Evolutionary conservation across 148 eudicot species (phyloP).

Genomic region (Diospyros lotus): DNA sequence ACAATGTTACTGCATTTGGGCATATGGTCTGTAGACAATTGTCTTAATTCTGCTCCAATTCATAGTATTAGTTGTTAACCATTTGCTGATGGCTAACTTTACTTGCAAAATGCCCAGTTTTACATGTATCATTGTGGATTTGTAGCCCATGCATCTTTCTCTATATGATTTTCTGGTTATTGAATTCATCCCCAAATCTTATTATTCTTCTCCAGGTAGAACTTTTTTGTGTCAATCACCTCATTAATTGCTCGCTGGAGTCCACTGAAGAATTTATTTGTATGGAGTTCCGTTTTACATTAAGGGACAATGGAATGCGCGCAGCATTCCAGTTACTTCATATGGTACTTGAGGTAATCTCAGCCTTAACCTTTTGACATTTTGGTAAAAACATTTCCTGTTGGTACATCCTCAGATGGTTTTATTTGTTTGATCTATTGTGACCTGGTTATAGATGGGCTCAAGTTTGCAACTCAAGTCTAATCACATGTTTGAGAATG

Average conservation of each 20-base stretch:
- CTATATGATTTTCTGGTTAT: background rate
- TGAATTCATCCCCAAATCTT: slow-evolving; percentile 1
- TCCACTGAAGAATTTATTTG: slow-evolving; percentile 96
- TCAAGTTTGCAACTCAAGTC: too few species aligned
- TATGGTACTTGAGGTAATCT: slow-evolving; percentile 96
- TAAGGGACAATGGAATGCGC: slow-evolving; percentile 97
- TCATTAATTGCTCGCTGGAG: slow-evolving; percentile 95
- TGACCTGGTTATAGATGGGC: background rate
- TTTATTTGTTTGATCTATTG: slow-evolving; percentile 8
- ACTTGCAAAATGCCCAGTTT: background rate
- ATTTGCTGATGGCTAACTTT: background rate
- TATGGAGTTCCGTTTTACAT: slow-evolving; percentile 98
- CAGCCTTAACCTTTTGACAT: slow-evolving; percentile 2
- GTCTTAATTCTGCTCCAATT: background rate
- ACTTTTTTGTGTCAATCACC: slow-evolving; percentile 96
- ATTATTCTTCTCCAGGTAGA: slow-evolving; percentile 65
- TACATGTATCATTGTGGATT: background rate
- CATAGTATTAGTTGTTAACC: background rate
- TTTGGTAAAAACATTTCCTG: background rate
- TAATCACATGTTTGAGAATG: too few species aligned
- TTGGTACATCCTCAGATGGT: background rate
- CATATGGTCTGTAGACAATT: background rate
- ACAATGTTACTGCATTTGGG: background rate
- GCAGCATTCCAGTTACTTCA: slow-evolving; percentile 98
- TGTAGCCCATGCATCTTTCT: background rate